Evolutionary conservation across 2,329 filamentous ascomycete genomes (phyloP).

Genomic region (Elsinoe perseae): DNA sequence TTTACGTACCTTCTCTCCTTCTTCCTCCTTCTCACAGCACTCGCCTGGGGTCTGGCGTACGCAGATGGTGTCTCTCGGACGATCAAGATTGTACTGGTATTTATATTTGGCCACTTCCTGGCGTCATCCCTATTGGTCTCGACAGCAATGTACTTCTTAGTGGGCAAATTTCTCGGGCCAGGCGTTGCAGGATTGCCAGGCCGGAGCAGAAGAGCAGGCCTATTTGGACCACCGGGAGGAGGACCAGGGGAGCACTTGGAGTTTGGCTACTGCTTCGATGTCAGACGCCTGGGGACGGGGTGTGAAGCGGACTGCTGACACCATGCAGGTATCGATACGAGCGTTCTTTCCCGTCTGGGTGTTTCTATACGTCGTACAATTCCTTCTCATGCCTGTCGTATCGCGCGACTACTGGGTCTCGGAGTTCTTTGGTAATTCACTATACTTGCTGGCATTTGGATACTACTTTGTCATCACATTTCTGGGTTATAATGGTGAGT

Average conservation of each 20-base stretch:
- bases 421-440: conserved; percentile 55
- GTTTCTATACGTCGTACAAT: conserved; percentile 60
- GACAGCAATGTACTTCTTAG: conserved; percentile 56
- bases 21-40: conserved; percentile 48
- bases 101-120: conserved; percentile 54
- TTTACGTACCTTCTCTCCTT: conserved; percentile 63
- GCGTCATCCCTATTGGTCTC: conserved; percentile 52
- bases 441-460: conserved; percentile 57
- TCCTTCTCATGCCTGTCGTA: conserved; percentile 56
- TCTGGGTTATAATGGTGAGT: conserved; percentile 55
- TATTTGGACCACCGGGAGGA: conserved; percentile 50
- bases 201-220: conserved; percentile 46
- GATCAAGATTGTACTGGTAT: conserved; percentile 40
- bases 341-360: conserved; percentile 62
- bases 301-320: conserved; percentile 5
- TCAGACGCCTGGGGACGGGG: conserved; percentile 28
- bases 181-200: conserved; percentile 46
- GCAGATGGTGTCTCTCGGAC: conserved; percentile 38
- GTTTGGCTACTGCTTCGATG: conserved; percentile 66
- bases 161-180: conserved; percentile 54
- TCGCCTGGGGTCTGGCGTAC: conserved; percentile 54
- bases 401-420: conserved; percentile 49
- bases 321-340: conserved; percentile 50
- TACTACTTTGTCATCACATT: conserved; percentile 65
- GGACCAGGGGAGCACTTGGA: conserved; percentile 51